Percentiles rank a stretch among this genome's conserved stretches.
These are phyloP conservation scores for Saxophila tyrrhenica DNA, from an alignment of 495 filamentous ascomycete genomes.

Conservation along the genomic window DNA sequence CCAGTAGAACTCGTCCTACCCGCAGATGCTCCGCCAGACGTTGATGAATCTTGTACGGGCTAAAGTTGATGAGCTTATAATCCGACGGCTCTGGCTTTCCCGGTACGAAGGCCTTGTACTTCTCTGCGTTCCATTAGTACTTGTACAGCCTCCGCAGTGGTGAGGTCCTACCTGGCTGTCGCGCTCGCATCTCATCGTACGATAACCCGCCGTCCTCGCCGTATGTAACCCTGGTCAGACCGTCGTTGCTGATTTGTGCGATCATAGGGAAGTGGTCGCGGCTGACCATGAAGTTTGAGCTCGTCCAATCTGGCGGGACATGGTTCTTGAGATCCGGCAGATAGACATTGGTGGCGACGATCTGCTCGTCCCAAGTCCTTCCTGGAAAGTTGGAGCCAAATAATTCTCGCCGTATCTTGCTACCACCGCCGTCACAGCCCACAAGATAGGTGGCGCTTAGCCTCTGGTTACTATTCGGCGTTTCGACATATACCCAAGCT, in stretches of 20 bases:
- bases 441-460: conserved; percentile 43
- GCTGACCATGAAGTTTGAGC: conserved; percentile 45
- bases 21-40: conserved; percentile 45
- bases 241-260: conserved; percentile 43
- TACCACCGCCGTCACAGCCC: conserved; percentile 48
- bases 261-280: conserved; percentile 50
- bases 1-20: conserved; percentile 43
- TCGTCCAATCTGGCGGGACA: conserved; percentile 30
- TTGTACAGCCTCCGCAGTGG: too few species aligned
- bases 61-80: conserved; percentile 43
- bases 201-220: conserved; percentile 40
- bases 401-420: conserved; percentile 39
- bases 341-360: conserved; percentile 50
- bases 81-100: conserved; percentile 45
- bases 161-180: too few species aligned
- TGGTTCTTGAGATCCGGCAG: conserved; percentile 37
- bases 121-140: too few species aligned
- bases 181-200: conserved; percentile 40
- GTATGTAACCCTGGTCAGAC: conserved; percentile 48
- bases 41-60: conserved; percentile 51
- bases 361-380: conserved; percentile 46
- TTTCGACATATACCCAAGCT: conserved; percentile 44
- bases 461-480: conserved; percentile 29
- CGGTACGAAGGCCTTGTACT: conserved; percentile 45
- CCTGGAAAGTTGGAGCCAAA: conserved; percentile 48